Evolutionary conservation across 179 eudicot species (phyloP).

Genomic region (Beta corolliflora): DNA sequence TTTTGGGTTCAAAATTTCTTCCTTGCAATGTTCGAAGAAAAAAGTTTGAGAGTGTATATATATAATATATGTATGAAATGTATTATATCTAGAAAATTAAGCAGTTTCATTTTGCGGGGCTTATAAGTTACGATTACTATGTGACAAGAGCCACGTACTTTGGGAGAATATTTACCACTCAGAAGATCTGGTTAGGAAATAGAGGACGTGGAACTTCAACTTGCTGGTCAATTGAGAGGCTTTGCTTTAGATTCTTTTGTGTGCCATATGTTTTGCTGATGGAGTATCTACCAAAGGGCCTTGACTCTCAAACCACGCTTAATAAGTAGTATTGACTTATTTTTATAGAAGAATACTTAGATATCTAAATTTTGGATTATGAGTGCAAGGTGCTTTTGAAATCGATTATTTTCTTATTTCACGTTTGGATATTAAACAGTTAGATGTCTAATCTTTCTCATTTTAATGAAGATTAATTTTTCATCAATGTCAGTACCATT

Average conservation of each 20-base stretch:
- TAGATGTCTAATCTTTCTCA: no score
- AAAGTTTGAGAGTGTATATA: background rate
- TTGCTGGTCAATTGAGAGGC: conserved; percentile 29
- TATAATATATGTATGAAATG: background rate
- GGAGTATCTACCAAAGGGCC: no score
- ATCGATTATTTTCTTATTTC: no score
- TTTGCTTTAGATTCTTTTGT: conserved; percentile 11
- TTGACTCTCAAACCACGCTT: no score
- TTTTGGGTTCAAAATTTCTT: background rate
- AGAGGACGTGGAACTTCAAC: conserved; percentile 40
- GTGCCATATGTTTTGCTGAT: background rate
- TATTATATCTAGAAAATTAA: conserved; percentile 1
- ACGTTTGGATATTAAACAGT: no score
- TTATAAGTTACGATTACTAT: background rate
- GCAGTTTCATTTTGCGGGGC: conserved; percentile 10
- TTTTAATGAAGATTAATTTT: no score
- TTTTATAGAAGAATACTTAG: no score
- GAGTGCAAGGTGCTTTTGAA: no score
- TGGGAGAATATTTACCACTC: conserved; percentile 26
- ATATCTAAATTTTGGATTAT: no score
- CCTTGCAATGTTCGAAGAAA: background rate
- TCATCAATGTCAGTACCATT: no score
- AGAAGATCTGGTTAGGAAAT: conserved; percentile 32
- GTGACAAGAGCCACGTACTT: conserved; percentile 19
- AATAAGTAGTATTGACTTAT: no score